phyloP scores from a whole-genome alignment of 495 filamentous ascomycete species.

The Aspergillus wentii region DNA sequence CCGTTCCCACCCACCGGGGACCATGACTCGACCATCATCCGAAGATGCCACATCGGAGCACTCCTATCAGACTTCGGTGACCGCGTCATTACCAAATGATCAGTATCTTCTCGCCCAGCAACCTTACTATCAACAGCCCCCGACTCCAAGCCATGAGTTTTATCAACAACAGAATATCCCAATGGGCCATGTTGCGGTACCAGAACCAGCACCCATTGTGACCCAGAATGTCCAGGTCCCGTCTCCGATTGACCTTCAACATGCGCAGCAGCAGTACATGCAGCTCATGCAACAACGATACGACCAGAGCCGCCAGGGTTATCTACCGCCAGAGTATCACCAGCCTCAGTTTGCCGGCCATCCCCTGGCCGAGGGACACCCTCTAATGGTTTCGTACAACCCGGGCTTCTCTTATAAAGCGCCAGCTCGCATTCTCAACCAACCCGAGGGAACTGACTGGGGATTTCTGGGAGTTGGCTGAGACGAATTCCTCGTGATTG shows the following conservation, averaged over 20 bases:
- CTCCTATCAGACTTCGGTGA: slow-evolving; percentile 23
- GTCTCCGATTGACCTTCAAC: slow-evolving; percentile 28
- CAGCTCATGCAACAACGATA: slow-evolving; percentile 39
- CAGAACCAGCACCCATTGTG: slow-evolving; percentile 27
- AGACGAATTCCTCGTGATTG: slow-evolving; percentile 5
- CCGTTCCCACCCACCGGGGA: slow-evolving; percentile 61
- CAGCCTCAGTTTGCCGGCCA: slow-evolving; percentile 25
- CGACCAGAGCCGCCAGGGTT: slow-evolving; percentile 28
- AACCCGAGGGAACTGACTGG: slow-evolving; percentile 45
- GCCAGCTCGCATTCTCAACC: slow-evolving; percentile 33
- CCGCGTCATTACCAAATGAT: slow-evolving; percentile 24
- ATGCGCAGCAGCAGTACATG: slow-evolving; percentile 33
- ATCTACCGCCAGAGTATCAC: slow-evolving; percentile 33
- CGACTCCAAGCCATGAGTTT: slow-evolving; percentile 34
- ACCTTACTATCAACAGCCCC: slow-evolving; percentile 32
- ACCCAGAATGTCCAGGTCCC: slow-evolving; percentile 26
- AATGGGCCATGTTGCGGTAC: slow-evolving; percentile 27
- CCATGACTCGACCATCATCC: slow-evolving; percentile 37
- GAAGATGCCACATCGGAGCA: slow-evolving; percentile 40
- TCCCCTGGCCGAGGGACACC: slow-evolving; percentile 26
- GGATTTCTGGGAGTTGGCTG: slow-evolving; percentile 43
- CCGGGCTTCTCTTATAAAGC: slow-evolving; percentile 36
- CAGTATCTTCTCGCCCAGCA: slow-evolving; percentile 38
- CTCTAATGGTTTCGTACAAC: slow-evolving; percentile 36
- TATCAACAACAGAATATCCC: slow-evolving; percentile 31